Conservation (phyloP, 192 early-diverging fungal genomes). For the Allomyces arbusculus region DNA sequence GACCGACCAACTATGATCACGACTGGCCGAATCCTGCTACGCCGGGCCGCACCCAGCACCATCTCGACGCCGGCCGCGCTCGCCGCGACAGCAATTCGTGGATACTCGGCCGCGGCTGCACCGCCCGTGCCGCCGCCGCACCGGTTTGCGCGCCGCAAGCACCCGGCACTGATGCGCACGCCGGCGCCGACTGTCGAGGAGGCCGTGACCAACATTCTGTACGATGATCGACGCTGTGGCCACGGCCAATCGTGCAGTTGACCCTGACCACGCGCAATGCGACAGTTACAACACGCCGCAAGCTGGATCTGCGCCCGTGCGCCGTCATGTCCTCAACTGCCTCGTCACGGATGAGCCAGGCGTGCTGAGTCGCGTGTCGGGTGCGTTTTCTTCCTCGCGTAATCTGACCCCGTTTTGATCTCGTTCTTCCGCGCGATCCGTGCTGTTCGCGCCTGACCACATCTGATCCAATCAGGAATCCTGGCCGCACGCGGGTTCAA, state of each 20-base stretch:
- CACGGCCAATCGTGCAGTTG: no score
- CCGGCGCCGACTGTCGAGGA: slow-evolving; percentile 63
- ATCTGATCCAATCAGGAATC: slow-evolving; percentile 20
- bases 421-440: background rate
- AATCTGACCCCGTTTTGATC: slow-evolving; percentile 13
- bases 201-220: slow-evolving; percentile 90
- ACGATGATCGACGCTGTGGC: slow-evolving; percentile 7
- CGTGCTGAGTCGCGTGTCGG: slow-evolving; percentile 57
- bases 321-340: slow-evolving; percentile 84
- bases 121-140: background rate
- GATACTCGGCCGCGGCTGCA: no score
- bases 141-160: background rate
- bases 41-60: no score
- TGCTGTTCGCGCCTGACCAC: background rate
- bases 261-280: no score
- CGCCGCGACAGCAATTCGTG: no score
- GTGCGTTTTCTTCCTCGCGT: slow-evolving; percentile 6
- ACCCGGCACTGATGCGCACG: background rate
- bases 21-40: no score
- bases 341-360: slow-evolving; percentile 85
- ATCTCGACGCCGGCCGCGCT: no score
- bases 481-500: slow-evolving; percentile 90
- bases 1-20: no score
- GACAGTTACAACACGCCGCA: slow-evolving; percentile 49
- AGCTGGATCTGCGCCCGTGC: slow-evolving; percentile 20